Base-by-base conservation (phyloP, 306 rosid species). In the Datisca glomerata region DNA sequence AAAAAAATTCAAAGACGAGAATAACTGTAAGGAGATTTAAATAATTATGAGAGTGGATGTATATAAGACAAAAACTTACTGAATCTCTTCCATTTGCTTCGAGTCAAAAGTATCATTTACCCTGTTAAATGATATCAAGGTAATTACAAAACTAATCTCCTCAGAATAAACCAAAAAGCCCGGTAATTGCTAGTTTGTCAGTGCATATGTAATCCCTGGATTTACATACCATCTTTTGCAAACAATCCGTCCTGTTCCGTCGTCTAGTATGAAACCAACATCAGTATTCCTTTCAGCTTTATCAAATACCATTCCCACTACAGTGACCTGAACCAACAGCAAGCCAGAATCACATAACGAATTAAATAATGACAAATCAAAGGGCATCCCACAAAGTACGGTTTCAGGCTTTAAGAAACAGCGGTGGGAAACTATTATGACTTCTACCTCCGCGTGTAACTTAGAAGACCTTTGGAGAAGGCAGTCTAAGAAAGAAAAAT, bases 141-240 rank as follows among this genome's bases (percentile, higher is more conserved):
- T 17, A 51, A 16, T 38, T 19, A 49, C 15, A 11, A 5, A 15
- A 21, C 63, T 43, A 56, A 27, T 37, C 43, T 40, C 25, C 36
- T 31, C n/a, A 5, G 9, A 31, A 12, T 5, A 7, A 8, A 2
- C 9, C 36, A 31, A 31, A 31, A 14, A 2, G 2, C 12, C 13
- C 9, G 4, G 36, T 31, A 12, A 31, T 3, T 31, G 36, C 9
- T 8, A 31, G 2, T 31, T 8, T 12, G 9, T 3, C n/a, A 31
- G n/a, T 38, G 17, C 12, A 21, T 0, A 16, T 32, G 12, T 51
- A 14, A 21, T 12, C 17, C 18, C 24, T 27, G 21, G 13, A 28
- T 12, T 16, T n/a, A 18, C 11, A 29, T 80, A 89, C 95, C 98
- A 89, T 89, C 98, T 89, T 66, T 73, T 69, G 36, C 95, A 80